phyloP scores from a whole-genome alignment of 208 protist species.

The Entamoeba invadens region DNA sequence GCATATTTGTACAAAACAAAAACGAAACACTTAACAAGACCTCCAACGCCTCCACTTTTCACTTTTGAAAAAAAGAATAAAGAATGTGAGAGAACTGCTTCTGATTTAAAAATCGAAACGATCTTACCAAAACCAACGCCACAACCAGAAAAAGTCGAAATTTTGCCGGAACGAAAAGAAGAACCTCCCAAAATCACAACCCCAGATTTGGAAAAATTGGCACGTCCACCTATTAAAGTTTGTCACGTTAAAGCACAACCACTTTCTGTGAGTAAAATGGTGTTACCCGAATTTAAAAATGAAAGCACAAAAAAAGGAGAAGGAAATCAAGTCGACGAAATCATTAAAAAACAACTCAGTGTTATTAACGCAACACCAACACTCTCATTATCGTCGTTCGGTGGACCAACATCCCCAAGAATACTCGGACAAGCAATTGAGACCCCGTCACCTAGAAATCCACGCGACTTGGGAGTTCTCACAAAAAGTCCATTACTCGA shows the following conservation, averaged over 20 bases:
- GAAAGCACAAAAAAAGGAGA: too few relatives aligned
- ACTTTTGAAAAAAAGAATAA: not conserved
- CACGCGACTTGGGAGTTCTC: too few relatives aligned
- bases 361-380: too few relatives aligned
- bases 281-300: not conserved
- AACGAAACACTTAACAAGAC: not conserved
- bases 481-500: too few relatives aligned
- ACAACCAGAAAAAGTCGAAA: not conserved
- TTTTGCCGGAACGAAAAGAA: not conserved
- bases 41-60: not conserved
- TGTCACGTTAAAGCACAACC: not conserved
- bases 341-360: too few relatives aligned
- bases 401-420: too few relatives aligned
- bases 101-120: not conserved
- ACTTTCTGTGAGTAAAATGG: not conserved
- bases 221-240: too few relatives aligned
- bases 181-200: too few relatives aligned
- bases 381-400: too few relatives aligned
- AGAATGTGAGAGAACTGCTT: not conserved
- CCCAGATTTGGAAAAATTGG: not conserved
- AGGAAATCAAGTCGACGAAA: too few relatives aligned
- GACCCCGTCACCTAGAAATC: too few relatives aligned
- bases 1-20: not conserved
- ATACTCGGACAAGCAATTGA: too few relatives aligned
- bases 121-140: not conserved